Evolutionary conservation across 371 early-diverging fungal species (phyloP), one percentile per base, ranked within the genome.

Genomic region (Lichtheimia ornata): DNA sequence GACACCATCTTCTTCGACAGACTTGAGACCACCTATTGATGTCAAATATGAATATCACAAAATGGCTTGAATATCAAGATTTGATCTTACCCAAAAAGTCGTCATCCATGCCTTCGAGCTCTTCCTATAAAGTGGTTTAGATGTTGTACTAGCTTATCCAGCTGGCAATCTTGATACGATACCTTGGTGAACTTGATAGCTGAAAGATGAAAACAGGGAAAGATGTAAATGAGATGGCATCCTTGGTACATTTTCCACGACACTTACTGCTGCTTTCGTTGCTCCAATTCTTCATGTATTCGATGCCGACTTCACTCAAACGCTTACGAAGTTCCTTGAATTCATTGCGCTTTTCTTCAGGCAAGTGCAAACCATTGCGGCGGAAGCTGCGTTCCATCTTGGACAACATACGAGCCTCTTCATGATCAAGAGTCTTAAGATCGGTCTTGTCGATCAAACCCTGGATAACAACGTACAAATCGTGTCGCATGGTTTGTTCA

Each of bases 401-500:
- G 28, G 79, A 74, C 12, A 91, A 67, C 52, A 92, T 69, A 14
- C 93, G 84, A 35, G 81, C 79, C 59, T 91, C 91, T 69, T 92
- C 91, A 18, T 66, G 65, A 12, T 69, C 74, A 50, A 90, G 70
- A 14, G 56, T 57, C 18, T 63, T 63, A 49, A 84, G 56, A 56
- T 86, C 86, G 5, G 79, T 80, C 64, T 82, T 81, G 58, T 71
- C 63, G 58, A 84, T 76, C 51, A 84, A 84, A 17, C 69, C 75
- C 22, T 82, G 77, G 60, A 91, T 83, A 5, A 84, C 85, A 20
- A 61, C 58, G 66, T 87, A 93, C 20, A 93, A 73, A 61, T 93
- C 93, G 57, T 84, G 84, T 53, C 92, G 88, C 93, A 93, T 93
- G 53, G 66, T 65, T 24, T 80, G 81, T 58, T 92, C 92, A 64